Evolutionary conservation across 164 flowering plant species (phyloP), one percentile per base, ranked within the genome.

Genomic region (Tinospora cordifolia): DNA sequence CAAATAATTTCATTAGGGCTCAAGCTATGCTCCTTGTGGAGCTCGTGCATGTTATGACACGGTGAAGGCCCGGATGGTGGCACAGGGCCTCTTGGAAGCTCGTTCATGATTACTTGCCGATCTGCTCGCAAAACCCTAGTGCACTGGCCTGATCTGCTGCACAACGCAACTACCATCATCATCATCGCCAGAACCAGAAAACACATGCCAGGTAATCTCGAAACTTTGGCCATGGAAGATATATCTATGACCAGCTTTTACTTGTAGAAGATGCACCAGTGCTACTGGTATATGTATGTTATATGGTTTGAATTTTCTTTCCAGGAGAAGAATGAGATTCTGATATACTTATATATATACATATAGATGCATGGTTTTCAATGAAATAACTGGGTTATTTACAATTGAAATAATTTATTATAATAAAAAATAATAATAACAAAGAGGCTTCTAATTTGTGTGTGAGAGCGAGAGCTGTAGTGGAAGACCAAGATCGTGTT

Each of bases 21-120:
- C 34, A 24, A 62, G 17, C 27, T 1, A 15, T 67, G 47, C 14
- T 6, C 27, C 24, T 44, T 27, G 21, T 54, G 6, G 21, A 7
- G 62, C 8, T 30, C 72, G 3, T 64, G 51, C 77, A 63, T 70
- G 78, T 81, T 75, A 34, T 84, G 87, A 74, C 85, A 82, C 17
- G 74, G 78, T 24, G 87, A 82, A 58, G 84, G 85, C 34, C 79
- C 85, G 0, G 85, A 84, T 22, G 87, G 85, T 4, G 87, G 83
- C 63, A 84, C 87, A 8, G 77, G 81, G 3, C 85, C 87, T 72
- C 82, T 66, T 14, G 81, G 82, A 22, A 84, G 74, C 79, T 64
- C 71, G 67, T 60, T 74, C 64, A 46, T 62, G 2, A 79, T 22
- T 63, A 62, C 38, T 17, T 19, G 22, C 19, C 14, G 12, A 44